phyloP scores from a whole-genome alignment of 1,139 yeast species.

The Pichia cactophila region DNA sequence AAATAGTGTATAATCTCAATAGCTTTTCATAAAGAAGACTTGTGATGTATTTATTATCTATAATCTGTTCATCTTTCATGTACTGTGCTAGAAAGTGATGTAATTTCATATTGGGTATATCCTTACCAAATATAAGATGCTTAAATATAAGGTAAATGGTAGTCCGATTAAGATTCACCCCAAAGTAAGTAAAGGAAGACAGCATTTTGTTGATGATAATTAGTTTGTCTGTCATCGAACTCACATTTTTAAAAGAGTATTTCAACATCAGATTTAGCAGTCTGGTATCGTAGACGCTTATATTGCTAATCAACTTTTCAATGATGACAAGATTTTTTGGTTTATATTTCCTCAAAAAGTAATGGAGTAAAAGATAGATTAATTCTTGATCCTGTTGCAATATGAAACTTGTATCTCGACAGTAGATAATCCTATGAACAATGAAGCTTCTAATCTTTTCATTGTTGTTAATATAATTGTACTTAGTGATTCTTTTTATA shows the following conservation, averaged over 20 bases:
- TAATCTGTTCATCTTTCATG: background rate
- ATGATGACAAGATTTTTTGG: background rate
- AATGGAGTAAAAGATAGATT: slow-evolving; percentile 3
- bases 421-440: slow-evolving; percentile 4
- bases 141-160: slow-evolving; percentile 1
- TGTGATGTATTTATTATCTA: background rate
- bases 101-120: background rate
- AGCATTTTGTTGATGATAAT: slow-evolving; percentile 1
- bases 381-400: slow-evolving; percentile 1
- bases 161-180: slow-evolving; percentile 1
- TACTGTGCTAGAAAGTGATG: background rate
- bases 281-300: slow-evolving; percentile 5
- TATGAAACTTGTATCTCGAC: background rate
- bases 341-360: slow-evolving; percentile 1
- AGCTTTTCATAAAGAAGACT: slow-evolving; percentile 2
- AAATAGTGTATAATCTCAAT: background rate
- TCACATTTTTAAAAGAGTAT: background rate
- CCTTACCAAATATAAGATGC: background rate
- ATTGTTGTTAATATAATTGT: slow-evolving; percentile 6
- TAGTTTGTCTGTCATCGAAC: background rate
- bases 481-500: slow-evolving; percentile 2
- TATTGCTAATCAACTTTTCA: background rate
- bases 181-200: background rate
- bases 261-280: slow-evolving; percentile 6
- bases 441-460: slow-evolving; percentile 6